Percentiles rank a stretch among this genome's conserved stretches.
Evolutionary conservation across 2,329 filamentous ascomycete genomes (phyloP).

Genomic region (Cylindrodendrum hubeiense): DNA sequence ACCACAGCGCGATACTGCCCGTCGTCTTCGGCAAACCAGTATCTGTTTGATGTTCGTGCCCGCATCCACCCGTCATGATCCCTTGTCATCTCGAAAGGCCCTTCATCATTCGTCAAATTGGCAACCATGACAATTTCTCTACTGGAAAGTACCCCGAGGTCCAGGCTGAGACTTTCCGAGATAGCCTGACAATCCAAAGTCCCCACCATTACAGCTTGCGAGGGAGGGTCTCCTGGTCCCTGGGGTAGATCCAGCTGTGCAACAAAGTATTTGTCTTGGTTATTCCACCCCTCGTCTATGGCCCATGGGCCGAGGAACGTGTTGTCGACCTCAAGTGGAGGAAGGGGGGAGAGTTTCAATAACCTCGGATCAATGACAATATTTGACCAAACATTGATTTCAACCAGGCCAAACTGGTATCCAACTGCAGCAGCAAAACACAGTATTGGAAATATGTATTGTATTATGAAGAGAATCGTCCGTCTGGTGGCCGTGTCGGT

Average conservation of each 20-base stretch:
- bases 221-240: no score
- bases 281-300: no score
- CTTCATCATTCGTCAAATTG: neutral
- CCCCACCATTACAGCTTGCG: neutral
- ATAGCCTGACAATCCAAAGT: neutral
- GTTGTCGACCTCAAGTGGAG: no score
- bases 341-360: no score
- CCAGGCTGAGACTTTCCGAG: neutral
- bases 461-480: neutral
- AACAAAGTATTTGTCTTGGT: no score
- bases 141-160: no score
- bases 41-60: neutral
- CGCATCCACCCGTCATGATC: neutral
- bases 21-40: neutral
- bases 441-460: neutral
- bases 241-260: no score
- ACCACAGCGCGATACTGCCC: neutral
- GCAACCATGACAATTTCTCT: constrained; percentile 2
- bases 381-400: neutral
- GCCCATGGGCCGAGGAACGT: no score
- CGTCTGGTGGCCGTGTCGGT: no score
- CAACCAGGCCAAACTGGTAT: neutral
- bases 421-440: neutral
- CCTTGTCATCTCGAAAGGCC: neutral
- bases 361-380: neutral